These are phyloP conservation scores for Quercus alba DNA, from an alignment of 306 rosid species.

Conservation along the genomic window DNA sequence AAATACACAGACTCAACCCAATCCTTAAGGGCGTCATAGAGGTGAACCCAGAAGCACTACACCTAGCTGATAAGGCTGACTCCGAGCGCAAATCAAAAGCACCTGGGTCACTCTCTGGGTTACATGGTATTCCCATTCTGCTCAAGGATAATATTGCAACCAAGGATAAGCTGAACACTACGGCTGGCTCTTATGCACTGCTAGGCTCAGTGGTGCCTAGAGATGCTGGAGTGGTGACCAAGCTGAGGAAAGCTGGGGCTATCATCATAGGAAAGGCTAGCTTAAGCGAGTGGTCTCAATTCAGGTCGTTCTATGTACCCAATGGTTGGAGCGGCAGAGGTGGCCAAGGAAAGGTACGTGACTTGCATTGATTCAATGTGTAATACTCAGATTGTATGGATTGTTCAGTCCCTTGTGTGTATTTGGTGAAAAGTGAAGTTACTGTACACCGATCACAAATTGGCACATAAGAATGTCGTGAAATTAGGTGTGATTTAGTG, in stretches of 20 bases:
- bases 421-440: too few relatives aligned
- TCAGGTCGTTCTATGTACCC: conserved; percentile 28
- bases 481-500: too few relatives aligned
- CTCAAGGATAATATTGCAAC: conserved; percentile 60
- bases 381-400: too few relatives aligned
- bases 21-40: conserved; percentile 43
- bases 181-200: conserved; percentile 53
- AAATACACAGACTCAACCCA: conserved; percentile 35
- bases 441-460: too few relatives aligned
- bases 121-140: conserved; percentile 61
- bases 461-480: too few relatives aligned
- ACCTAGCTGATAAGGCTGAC: conserved; percentile 47
- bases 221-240: conserved; percentile 24
- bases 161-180: conserved; percentile 55
- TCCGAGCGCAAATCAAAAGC: not conserved
- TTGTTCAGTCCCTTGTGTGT: too few relatives aligned
- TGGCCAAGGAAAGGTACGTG: conserved; percentile 46
- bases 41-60: conserved; percentile 48
- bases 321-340: conserved; percentile 44
- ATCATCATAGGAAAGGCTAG: conserved; percentile 60
- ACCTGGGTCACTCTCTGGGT: not conserved
- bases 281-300: conserved; percentile 45
- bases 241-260: conserved; percentile 43
- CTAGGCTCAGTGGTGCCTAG: conserved; percentile 31
- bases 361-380: too few relatives aligned